A percentile compares a stretch with the other conserved stretches of the same genome.
These are phyloP conservation scores for Scedosporium dehoogii DNA, from an alignment of 2,329 filamentous ascomycete species.

Conservation along the genomic window DNA sequence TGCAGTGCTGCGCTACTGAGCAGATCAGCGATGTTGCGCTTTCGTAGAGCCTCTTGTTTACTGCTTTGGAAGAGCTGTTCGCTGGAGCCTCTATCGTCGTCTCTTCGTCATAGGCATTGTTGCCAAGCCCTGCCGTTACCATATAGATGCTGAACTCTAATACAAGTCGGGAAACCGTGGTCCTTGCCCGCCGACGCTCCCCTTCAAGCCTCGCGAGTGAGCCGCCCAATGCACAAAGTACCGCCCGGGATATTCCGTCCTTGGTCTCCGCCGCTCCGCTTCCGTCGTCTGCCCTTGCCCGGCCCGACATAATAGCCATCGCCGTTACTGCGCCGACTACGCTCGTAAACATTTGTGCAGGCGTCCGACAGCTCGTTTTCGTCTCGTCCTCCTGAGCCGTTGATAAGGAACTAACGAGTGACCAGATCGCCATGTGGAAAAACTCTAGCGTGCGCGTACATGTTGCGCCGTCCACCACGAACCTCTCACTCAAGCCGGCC, in stretches of 20 bases:
- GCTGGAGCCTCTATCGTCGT: constrained; percentile 5
- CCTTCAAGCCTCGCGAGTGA: background rate
- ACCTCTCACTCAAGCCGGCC: constrained; percentile 5
- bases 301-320: background rate
- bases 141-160: background rate
- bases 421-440: constrained; percentile 5
- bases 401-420: background rate
- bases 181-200: background rate
- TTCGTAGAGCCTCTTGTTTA: constrained; percentile 15
- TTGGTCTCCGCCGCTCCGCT: background rate
- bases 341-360: constrained; percentile 3
- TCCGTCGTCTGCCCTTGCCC: background rate
- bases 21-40: constrained; percentile 28
- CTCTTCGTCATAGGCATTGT: background rate
- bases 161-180: background rate
- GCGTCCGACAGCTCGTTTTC: background rate
- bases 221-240: constrained; percentile 1
- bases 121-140: background rate
- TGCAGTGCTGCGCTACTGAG: constrained; percentile 36
- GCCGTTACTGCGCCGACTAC: background rate
- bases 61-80: background rate
- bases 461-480: background rate
- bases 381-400: background rate
- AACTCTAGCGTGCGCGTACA: constrained; percentile 10
- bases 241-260: background rate